Conservation (phyloP, 768 basidiomycete species). For the Rhizopogon rudus region DNA sequence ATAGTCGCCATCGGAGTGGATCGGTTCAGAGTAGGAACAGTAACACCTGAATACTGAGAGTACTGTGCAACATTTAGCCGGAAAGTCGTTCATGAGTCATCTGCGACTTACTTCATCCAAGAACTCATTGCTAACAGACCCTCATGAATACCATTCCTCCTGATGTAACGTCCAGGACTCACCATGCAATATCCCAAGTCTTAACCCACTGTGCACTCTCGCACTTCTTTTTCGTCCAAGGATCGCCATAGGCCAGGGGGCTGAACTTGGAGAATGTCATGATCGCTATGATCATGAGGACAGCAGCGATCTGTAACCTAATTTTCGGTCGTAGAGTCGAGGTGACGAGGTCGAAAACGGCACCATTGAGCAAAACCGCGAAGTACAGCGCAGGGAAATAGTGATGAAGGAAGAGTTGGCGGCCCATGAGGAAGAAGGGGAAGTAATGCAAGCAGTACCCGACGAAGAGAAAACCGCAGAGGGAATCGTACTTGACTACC, state of each 20-base stretch:
- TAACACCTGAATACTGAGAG: constrained; percentile 42
- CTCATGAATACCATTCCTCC: background rate
- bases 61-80: constrained; percentile 36
- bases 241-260: constrained; percentile 76
- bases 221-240: constrained; percentile 85
- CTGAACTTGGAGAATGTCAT: constrained; percentile 79
- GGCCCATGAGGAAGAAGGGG: constrained; percentile 96
- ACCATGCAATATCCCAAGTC: constrained; percentile 97
- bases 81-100: background rate
- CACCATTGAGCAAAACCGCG: constrained; percentile 72
- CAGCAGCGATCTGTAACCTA: constrained; percentile 75
- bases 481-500: constrained; percentile 85
- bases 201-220: constrained; percentile 76
- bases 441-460: constrained; percentile 93
- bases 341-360: constrained; percentile 82
- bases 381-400: constrained; percentile 98
- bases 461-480: constrained; percentile 88
- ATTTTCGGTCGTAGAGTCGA: constrained; percentile 70
- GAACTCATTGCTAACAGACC: constrained; percentile 55
- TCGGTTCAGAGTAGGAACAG: constrained; percentile 34
- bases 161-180: constrained; percentile 15
- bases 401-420: constrained; percentile 97
- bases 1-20: constrained; percentile 39
- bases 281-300: constrained; percentile 66
- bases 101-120: constrained; percentile 50